Evolutionary conservation across 1,284 basidiomycete species (phyloP).

Genomic region (Ganoderma lingzhi): DNA sequence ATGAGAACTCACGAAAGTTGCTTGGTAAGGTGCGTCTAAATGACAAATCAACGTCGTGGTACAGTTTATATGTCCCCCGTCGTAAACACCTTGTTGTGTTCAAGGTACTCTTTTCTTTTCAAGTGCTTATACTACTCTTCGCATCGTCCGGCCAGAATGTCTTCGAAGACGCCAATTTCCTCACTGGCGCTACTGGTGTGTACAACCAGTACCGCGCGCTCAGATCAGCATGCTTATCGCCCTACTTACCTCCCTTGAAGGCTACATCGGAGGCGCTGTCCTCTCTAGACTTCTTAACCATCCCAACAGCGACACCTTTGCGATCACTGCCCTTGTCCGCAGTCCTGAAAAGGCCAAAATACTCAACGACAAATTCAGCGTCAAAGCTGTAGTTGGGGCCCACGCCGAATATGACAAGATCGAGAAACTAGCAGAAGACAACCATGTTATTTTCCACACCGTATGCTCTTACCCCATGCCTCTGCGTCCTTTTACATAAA

Average conservation of each 20-base stretch:
- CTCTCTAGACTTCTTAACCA: conserved; percentile 36
- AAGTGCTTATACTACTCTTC: background rate
- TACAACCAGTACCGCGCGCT: background rate
- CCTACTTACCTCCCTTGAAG: conserved; percentile 16
- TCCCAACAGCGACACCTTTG: conserved; percentile 28
- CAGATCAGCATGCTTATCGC: background rate
- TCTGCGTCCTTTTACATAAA: conserved; percentile 27
- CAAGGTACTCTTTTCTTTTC: background rate
- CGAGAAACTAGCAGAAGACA: conserved; percentile 32
- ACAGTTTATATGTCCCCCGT: background rate
- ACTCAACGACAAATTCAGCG: conserved; percentile 35
- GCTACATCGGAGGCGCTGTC: conserved; percentile 40
- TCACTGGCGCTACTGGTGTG: conserved; percentile 35
- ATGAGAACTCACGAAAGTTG: background rate
- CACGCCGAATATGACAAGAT: conserved; percentile 35
- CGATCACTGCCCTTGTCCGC: conserved; percentile 37
- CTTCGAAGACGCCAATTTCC: conserved; percentile 28
- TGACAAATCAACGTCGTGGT: background rate
- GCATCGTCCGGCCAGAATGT: background rate
- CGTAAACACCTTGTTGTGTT: background rate
- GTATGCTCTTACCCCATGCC: conserved; percentile 35
- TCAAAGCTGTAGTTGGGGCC: conserved; percentile 39
- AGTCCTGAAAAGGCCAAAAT: conserved; percentile 37
- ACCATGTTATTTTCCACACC: conserved; percentile 39
- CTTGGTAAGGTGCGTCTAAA: background rate